Evolutionary conservation across 1,284 basidiomycete species (phyloP).

Genomic region (Rhizoctonia solani): DNA sequence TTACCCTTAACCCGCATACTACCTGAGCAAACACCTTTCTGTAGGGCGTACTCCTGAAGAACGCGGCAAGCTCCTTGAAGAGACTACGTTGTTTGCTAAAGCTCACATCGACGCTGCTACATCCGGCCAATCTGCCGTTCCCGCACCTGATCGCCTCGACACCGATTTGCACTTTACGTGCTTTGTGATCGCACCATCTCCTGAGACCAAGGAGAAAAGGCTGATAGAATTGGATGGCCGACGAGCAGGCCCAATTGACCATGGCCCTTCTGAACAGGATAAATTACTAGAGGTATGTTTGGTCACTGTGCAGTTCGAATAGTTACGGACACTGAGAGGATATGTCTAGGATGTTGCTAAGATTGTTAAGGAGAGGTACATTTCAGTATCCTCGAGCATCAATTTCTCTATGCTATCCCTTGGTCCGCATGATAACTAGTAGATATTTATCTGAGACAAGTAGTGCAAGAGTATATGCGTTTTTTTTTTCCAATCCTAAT

Average conservation of each 20-base stretch:
- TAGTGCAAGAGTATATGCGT: no score
- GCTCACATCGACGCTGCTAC: constrained; percentile 74
- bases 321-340: not conserved
- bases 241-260: constrained; percentile 75
- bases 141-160: constrained; percentile 49
- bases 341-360: constrained; percentile 64
- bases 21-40: constrained; percentile 37
- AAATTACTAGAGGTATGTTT: constrained; percentile 56
- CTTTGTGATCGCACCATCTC: constrained; percentile 70
- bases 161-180: constrained; percentile 84
- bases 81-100: constrained; percentile 71
- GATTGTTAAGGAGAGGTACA: constrained; percentile 67
- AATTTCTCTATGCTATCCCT: constrained; percentile 25
- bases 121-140: constrained; percentile 61
- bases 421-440: not conserved
- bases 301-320: constrained; percentile 48
- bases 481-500: no score
- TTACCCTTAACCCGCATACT: constrained; percentile 35
- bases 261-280: constrained; percentile 56
- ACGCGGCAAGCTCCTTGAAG: constrained; percentile 73
- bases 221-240: constrained; percentile 83
- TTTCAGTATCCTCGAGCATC: constrained; percentile 44
- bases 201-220: constrained; percentile 50
- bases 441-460: no score
- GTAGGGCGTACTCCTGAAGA: constrained; percentile 68